A percentile compares a stretch with the other conserved stretches of the same genome.
These are phyloP conservation scores for Penicillium robsamsonii DNA, from an alignment of 495 filamentous ascomycete genomes.

Conservation along the genomic window DNA sequence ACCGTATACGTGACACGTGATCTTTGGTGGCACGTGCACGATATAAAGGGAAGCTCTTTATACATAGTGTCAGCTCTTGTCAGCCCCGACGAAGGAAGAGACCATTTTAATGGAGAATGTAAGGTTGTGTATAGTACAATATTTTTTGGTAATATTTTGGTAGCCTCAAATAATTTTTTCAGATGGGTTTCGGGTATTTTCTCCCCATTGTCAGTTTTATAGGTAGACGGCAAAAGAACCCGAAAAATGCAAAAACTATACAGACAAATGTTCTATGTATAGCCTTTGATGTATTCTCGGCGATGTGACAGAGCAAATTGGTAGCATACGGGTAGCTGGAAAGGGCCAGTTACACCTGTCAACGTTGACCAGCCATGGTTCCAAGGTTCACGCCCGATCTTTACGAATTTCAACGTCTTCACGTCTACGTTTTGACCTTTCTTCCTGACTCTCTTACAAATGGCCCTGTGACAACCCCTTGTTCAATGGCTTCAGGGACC, in stretches of 20 bases:
- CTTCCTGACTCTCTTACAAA: background rate
- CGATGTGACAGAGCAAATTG: background rate
- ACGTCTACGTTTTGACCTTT: background rate
- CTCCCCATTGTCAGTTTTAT: too few species aligned
- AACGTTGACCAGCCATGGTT: background rate
- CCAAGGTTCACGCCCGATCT: background rate
- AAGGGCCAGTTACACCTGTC: background rate
- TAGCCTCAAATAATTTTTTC: too few species aligned
- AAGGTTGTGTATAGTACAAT: too few species aligned
- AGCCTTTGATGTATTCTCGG: too few species aligned
- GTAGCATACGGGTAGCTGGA: background rate
- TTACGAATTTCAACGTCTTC: background rate
- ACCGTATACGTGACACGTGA: constrained; percentile 19
- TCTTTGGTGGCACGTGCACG: constrained; percentile 15
- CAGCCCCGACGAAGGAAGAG: background rate
- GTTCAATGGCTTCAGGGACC: background rate
- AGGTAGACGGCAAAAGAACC: too few species aligned
- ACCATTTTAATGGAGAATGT: background rate
- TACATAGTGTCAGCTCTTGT: background rate
- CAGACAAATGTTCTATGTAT: too few species aligned
- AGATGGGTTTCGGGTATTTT: too few species aligned
- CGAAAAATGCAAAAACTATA: too few species aligned
- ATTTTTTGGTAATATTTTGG: too few species aligned
- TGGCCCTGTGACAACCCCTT: background rate
- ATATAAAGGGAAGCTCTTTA: background rate